Conservation (phyloP, 2,329 filamentous ascomycete genomes). For the Fusarium agapanthi region DNA sequence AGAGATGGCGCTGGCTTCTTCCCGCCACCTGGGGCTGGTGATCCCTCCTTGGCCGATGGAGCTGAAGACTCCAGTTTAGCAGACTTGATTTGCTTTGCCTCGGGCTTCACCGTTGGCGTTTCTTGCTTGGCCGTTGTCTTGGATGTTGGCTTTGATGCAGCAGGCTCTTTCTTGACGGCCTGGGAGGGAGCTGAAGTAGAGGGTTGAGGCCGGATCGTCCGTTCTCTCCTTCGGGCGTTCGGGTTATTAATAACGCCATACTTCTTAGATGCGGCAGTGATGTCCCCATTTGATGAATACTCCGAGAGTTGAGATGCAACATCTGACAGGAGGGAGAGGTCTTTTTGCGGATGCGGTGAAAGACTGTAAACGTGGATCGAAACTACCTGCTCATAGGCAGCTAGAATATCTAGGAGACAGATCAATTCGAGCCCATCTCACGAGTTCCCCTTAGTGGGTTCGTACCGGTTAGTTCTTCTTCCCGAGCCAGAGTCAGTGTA, state of each 20-base stretch:
- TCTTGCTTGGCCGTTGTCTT: slow-evolving; percentile 40
- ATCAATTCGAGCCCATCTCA: slow-evolving; percentile 10
- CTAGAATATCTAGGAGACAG: slow-evolving; percentile 64
- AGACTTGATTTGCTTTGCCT: slow-evolving; percentile 22
- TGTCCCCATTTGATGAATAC: slow-evolving; percentile 66
- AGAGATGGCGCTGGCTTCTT: slow-evolving; percentile 49
- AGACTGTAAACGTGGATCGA: slow-evolving; percentile 91
- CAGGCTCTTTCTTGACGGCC: slow-evolving; percentile 24
- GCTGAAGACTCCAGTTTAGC: slow-evolving; percentile 45
- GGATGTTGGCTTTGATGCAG: slow-evolving; percentile 15
- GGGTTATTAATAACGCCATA: slow-evolving; percentile 82
- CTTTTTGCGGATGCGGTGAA: slow-evolving; percentile 71
- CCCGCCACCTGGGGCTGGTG: slow-evolving; percentile 37
- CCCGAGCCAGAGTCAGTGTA: slow-evolving; percentile 72
- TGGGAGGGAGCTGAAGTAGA: slow-evolving; percentile 41
- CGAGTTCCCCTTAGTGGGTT: neutral
- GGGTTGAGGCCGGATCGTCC: slow-evolving; percentile 46
- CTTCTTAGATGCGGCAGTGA: slow-evolving; percentile 63
- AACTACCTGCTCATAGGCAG: slow-evolving; percentile 74
- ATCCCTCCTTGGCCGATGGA: slow-evolving; percentile 36
- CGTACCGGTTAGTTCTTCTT: slow-evolving; percentile 75
- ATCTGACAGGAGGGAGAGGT: slow-evolving; percentile 77
- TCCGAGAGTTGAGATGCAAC: slow-evolving; percentile 69
- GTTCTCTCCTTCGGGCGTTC: slow-evolving; percentile 64
- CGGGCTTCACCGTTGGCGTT: slow-evolving; percentile 1